phyloP scores from a whole-genome alignment of 2,329 filamentous ascomycete genomes.

The Onygenales sp. region DNA sequence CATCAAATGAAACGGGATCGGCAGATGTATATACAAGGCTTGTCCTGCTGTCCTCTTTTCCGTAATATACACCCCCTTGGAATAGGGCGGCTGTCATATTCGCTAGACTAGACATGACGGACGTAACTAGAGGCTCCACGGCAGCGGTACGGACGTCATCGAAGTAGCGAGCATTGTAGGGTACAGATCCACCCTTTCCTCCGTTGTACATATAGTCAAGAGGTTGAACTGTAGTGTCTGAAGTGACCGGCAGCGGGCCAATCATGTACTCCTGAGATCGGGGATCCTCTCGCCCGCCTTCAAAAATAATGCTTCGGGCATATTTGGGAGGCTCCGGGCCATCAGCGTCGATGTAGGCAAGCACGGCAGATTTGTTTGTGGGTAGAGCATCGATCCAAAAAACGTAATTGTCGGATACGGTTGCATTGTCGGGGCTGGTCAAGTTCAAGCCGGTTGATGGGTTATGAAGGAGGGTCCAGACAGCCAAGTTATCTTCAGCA shows the following conservation, averaged over 20 bases:
- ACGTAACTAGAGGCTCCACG: slow-evolving; percentile 27
- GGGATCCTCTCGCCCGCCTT: slow-evolving; percentile 34
- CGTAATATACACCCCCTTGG: slow-evolving; percentile 19
- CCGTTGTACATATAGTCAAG: slow-evolving; percentile 39
- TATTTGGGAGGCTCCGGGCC: slow-evolving; percentile 30
- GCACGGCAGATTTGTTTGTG: slow-evolving; percentile 39
- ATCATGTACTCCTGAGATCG: slow-evolving; percentile 42
- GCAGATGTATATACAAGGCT: slow-evolving; percentile 19
- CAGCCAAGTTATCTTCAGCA: slow-evolving; percentile 32
- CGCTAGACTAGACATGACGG: slow-evolving; percentile 35
- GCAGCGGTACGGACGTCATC: slow-evolving; percentile 16
- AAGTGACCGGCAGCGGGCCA: slow-evolving; percentile 38
- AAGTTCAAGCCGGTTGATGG: slow-evolving; percentile 36
- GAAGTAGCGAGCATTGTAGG: slow-evolving; percentile 19
- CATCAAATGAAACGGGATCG: slow-evolving; percentile 33
- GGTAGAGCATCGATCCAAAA: slow-evolving; percentile 38
- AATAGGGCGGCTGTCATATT: slow-evolving; percentile 37
- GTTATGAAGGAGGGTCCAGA: slow-evolving; percentile 37
- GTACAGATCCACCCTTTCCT: slow-evolving; percentile 19
- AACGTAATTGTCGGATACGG: not conserved
- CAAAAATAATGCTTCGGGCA: slow-evolving; percentile 39
- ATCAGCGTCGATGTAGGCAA: slow-evolving; percentile 36
- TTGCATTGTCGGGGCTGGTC: slow-evolving; percentile 28
- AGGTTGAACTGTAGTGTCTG: slow-evolving; percentile 28
- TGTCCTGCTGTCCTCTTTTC: slow-evolving; percentile 14